Percentiles rank a stretch among this genome's conserved stretches.
These are phyloP conservation scores for Phtheirospermum japonicum DNA, from an alignment of 257 asterid genomes.

Conservation along the genomic window DNA sequence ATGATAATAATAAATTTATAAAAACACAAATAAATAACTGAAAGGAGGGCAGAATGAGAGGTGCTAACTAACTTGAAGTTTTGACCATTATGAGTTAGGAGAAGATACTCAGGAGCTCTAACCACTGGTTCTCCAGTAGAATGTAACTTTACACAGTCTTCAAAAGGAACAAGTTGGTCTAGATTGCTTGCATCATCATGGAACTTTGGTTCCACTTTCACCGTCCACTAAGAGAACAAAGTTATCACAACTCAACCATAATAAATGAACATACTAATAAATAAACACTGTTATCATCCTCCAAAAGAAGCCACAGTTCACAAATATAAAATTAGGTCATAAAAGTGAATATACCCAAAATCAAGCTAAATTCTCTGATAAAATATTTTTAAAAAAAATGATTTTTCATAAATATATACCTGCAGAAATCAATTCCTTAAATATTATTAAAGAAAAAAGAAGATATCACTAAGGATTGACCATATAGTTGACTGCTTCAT, in stretches of 20 bases:
- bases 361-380: constrained; percentile 15
- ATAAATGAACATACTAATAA: neutral
- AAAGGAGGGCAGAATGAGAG: constrained; percentile 31
- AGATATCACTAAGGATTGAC: neutral
- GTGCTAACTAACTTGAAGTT: constrained; percentile 74
- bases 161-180: constrained; percentile 91
- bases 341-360: constrained; percentile 8
- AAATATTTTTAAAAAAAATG: constrained; percentile 6
- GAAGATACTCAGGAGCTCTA: constrained; percentile 91
- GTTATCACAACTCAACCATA: constrained; percentile 31
- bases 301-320: constrained; percentile 15
- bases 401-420: constrained; percentile 7
- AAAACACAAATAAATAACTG: too few species aligned
- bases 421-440: neutral
- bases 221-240: constrained; percentile 73
- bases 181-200: constrained; percentile 94
- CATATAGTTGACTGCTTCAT: neutral
- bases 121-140: constrained; percentile 71
- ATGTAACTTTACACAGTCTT: constrained; percentile 69
- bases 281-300: constrained; percentile 3
- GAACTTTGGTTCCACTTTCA: constrained; percentile 82
- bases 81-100: constrained; percentile 88
- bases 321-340: neutral
- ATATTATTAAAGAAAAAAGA: constrained; percentile 10
- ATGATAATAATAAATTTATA: too few species aligned